Conservation (phyloP, 495 filamentous ascomycete genomes). For the Penicillium paxilli region DNA sequence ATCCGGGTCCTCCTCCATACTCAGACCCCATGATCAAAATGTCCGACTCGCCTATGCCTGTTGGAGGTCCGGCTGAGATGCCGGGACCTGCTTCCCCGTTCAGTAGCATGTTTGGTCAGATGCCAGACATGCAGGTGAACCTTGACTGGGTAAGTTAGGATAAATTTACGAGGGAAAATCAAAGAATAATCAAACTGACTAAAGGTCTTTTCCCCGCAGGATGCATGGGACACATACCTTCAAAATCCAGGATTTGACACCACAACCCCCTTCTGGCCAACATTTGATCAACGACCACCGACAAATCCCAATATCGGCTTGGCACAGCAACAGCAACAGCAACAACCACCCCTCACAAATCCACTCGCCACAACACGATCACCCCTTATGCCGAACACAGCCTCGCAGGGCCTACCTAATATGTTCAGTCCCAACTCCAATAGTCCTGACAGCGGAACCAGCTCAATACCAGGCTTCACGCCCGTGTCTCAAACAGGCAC, state of each 20-base stretch:
- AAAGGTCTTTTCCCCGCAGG: too few relatives aligned
- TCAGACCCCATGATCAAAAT: constrained; percentile 35
- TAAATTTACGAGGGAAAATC: too few relatives aligned
- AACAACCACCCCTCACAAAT: constrained; percentile 14
- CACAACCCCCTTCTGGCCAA: constrained; percentile 48
- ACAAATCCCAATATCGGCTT: neutral
- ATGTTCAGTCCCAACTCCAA: constrained; percentile 20
- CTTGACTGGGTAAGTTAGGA: constrained; percentile 72
- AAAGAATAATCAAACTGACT: neutral
- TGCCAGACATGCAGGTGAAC: constrained; percentile 63
- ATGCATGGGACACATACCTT: constrained; percentile 58
- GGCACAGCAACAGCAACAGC: neutral
- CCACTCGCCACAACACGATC: constrained; percentile 11
- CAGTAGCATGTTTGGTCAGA: constrained; percentile 55
- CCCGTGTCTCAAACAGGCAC: constrained; percentile 12
- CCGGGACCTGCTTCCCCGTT: constrained; percentile 49
- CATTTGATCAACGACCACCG: constrained; percentile 35
- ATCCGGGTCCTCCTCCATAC: constrained; percentile 36
- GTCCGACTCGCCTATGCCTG: constrained; percentile 30
- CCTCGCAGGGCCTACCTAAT: constrained; percentile 2
- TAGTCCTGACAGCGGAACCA: constrained; percentile 14
- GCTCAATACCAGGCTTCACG: constrained; percentile 16
- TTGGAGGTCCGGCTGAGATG: constrained; percentile 39
- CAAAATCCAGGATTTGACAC: constrained; percentile 51
- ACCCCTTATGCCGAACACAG: constrained; percentile 8